Conservation (phyloP, 2,329 filamentous ascomycete species). For the Pestalotiopsis sp. region DNA sequence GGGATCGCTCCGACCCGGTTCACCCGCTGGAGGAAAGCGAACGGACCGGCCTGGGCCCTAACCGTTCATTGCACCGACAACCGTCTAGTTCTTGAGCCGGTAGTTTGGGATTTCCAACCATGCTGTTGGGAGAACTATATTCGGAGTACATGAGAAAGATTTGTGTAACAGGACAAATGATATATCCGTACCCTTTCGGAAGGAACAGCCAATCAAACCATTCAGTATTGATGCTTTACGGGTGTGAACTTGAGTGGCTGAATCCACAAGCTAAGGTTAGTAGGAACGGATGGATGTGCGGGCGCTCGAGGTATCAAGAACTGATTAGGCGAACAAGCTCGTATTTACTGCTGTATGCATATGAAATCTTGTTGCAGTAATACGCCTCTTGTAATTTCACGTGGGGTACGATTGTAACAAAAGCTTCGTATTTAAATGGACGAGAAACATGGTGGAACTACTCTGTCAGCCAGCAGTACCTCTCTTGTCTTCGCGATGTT, state of each 20-base stretch:
- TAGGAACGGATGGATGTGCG: no score
- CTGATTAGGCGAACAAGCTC: no score
- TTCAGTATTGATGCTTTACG: no score
- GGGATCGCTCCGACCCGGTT: background rate
- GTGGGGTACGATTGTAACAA: background rate
- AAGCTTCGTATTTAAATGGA: background rate
- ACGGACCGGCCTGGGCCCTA: background rate
- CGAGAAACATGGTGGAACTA: background rate
- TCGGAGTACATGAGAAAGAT: no score
- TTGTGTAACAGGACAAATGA: no score
- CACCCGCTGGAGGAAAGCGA: background rate
- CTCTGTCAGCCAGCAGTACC: slow-evolving; percentile 2
- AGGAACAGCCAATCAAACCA: no score
- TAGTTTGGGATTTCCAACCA: background rate
- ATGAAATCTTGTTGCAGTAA: background rate
- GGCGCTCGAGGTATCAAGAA: no score
- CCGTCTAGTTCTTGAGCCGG: background rate
- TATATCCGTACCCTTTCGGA: no score
- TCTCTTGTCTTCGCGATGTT: slow-evolving; percentile 23
- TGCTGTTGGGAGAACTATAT: background rate
- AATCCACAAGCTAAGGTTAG: no score
- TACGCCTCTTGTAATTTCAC: background rate
- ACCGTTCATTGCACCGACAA: background rate
- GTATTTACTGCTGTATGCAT: no score
- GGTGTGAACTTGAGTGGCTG: no score